phyloP scores from a whole-genome alignment of 1,284 basidiomycete genomes.

The Moesziomyces globuligerus region DNA sequence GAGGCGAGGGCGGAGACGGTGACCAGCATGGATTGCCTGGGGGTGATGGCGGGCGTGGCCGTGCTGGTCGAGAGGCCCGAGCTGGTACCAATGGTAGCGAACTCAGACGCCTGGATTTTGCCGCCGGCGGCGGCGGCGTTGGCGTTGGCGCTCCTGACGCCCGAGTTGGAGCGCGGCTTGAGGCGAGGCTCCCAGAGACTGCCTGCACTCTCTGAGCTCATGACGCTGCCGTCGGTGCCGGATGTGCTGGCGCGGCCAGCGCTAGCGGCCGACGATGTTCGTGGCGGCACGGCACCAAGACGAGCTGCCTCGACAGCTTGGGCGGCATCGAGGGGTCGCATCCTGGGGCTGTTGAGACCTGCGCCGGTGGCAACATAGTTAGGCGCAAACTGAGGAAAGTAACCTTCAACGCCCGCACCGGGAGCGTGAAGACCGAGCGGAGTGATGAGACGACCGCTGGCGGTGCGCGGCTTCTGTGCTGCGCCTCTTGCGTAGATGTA shows the following conservation, averaged over 20 bases:
- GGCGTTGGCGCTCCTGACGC: constrained; percentile 5
- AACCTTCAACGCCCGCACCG: constrained; percentile 36
- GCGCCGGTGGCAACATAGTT: constrained; percentile 13
- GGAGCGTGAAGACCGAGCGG: constrained; percentile 50
- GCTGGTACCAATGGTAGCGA: constrained; percentile 1
- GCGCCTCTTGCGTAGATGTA: constrained; percentile 36
- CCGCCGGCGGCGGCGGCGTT: constrained; percentile 2
- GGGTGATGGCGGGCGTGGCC: constrained; percentile 44
- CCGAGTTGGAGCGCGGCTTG: constrained; percentile 30
- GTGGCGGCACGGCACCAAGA: constrained; percentile 10
- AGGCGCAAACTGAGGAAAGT: constrained; percentile 44
- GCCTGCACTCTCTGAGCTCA: constrained; percentile 42
- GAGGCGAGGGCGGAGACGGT: constrained; percentile 5
- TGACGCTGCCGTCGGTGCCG: constrained; percentile 48
- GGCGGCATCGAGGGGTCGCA: constrained; percentile 9
- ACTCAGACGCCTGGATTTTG: constrained; percentile 1
- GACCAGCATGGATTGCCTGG: constrained; percentile 37
- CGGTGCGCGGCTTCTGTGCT: constrained; percentile 50
- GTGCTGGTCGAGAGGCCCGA: constrained; percentile 46
- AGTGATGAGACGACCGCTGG: constrained; percentile 57
- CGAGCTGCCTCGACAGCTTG: constrained; percentile 6
- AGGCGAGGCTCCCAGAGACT: constrained; percentile 52
- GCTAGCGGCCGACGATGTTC: constrained; percentile 43
- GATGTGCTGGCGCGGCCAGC: constrained; percentile 35
- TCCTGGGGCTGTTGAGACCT: constrained; percentile 16